phyloP scores from a whole-genome alignment of 2,329 filamentous ascomycete species.

The Myriosclerotinia curreyana region DNA sequence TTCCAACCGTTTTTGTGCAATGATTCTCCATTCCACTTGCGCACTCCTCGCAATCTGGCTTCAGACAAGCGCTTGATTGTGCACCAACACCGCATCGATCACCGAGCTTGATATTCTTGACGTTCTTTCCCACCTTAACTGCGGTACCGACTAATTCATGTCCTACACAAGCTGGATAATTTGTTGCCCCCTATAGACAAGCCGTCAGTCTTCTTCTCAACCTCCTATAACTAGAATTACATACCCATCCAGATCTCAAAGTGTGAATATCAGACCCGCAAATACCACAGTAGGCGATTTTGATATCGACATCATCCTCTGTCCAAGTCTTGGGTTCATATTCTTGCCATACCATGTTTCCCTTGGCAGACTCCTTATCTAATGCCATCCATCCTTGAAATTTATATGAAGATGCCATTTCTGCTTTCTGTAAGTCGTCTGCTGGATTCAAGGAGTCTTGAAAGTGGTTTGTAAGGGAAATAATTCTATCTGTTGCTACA shows the following conservation, averaged over 20 bases:
- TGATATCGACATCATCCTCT: conserved; percentile 51
- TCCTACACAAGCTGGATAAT: conserved; percentile 44
- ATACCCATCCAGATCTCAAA: conserved; percentile 38
- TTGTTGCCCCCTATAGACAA: conserved; percentile 10
- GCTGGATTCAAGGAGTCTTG: conserved; percentile 29
- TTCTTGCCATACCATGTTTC: conserved; percentile 41
- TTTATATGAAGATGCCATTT: conserved; percentile 38
- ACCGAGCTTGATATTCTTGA: conserved; percentile 48
- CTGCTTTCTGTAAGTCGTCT: conserved; percentile 29
- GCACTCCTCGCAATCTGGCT: conserved; percentile 23
- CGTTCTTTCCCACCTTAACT: conserved; percentile 45
- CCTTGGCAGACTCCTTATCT: conserved; percentile 37
- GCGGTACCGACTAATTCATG: conserved; percentile 52
- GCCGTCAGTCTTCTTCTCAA: neutral
- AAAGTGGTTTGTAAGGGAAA: conserved; percentile 30
- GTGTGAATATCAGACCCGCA: conserved; percentile 44
- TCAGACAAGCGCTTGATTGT: conserved; percentile 42
- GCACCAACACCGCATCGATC: conserved; percentile 55
- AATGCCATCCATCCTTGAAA: conserved; percentile 43
- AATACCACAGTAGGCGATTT: conserved; percentile 51
- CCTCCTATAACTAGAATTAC: conserved; percentile 28
- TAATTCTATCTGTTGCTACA: conserved; percentile 28
- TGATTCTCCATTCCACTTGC: conserved; percentile 17
- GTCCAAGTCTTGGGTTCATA: conserved; percentile 50
- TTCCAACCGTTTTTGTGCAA: conserved; percentile 10